Evolutionary conservation across 2,329 filamentous ascomycete species (phyloP).

Genomic region (Alternaria brassicae): DNA sequence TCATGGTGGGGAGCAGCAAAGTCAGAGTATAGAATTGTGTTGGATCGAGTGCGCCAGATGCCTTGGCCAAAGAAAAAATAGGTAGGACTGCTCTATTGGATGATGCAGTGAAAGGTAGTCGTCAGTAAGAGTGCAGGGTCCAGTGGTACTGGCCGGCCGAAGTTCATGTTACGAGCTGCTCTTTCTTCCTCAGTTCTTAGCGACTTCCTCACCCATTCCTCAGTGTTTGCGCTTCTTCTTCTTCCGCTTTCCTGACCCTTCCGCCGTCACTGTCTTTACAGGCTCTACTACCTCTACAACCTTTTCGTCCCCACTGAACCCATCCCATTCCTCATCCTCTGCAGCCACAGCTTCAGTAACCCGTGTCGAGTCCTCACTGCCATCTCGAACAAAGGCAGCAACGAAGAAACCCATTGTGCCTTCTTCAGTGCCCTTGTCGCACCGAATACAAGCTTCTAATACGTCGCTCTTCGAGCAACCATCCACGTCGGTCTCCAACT

Average conservation of each 20-base stretch:
- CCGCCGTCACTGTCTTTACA: neutral
- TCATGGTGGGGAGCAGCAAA: neutral
- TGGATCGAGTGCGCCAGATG: neutral
- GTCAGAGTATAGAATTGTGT: neutral
- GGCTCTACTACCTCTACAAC: slow-evolving; percentile 4
- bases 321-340: slow-evolving; percentile 53
- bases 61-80: neutral
- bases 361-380: slow-evolving; percentile 2
- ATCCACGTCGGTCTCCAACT: slow-evolving; percentile 52
- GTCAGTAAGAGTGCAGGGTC: neutral
- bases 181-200: neutral
- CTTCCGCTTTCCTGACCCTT: slow-evolving; percentile 16
- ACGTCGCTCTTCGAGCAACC: slow-evolving; percentile 47
- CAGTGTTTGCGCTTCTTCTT: slow-evolving; percentile 33
- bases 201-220: neutral
- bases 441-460: slow-evolving; percentile 79
- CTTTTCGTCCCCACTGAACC: slow-evolving; percentile 51
- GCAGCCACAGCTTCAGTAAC: slow-evolving; percentile 3
- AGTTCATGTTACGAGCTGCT: neutral
- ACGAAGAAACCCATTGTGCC: slow-evolving; percentile 97
- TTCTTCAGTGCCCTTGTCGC: slow-evolving; percentile 78
- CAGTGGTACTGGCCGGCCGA: neutral
- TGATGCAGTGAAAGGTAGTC: neutral
- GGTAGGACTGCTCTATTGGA: neutral
- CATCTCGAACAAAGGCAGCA: slow-evolving; percentile 77